Conservation (phyloP, 345 rosid species). For the Passiflora organensis region DNA sequence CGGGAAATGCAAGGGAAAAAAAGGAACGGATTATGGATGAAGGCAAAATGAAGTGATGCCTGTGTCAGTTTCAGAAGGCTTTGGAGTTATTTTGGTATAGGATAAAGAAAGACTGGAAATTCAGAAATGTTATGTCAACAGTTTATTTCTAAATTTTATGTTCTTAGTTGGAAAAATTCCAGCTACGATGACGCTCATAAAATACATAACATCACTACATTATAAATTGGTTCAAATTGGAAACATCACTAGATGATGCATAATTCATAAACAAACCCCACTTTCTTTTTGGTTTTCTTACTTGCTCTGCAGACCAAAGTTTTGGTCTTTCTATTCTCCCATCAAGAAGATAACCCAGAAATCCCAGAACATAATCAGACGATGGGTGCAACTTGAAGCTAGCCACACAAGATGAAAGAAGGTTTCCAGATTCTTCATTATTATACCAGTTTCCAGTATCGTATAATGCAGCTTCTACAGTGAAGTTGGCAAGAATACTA, state of each 20-base stretch:
- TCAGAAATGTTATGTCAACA: no score
- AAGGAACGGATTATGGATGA: neutral
- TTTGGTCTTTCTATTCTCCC: slow-evolving; percentile 75
- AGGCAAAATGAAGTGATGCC: no score
- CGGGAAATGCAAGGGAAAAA: neutral
- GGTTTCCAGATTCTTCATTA: slow-evolving; percentile 31
- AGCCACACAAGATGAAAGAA: slow-evolving; percentile 61
- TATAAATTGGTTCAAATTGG: neutral
- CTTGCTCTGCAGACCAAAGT: slow-evolving; percentile 97
- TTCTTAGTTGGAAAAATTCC: no score
- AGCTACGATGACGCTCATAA: no score
- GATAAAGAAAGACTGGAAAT: no score
- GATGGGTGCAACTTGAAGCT: slow-evolving; percentile 45
- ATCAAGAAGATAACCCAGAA: slow-evolving; percentile 64
- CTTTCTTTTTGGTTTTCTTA: slow-evolving; percentile 34
- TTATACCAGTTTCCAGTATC: slow-evolving; percentile 63
- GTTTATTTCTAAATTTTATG: no score
- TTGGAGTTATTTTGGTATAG: no score
- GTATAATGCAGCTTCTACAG: slow-evolving; percentile 70
- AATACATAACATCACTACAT: no score
- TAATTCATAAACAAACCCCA: neutral
- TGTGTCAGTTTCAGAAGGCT: no score
- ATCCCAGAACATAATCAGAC: slow-evolving; percentile 42
- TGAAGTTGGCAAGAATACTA: slow-evolving; percentile 44
- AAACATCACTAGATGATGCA: neutral